Evolutionary conservation across 2,329 filamentous ascomycete species (phyloP).

Genomic region (Fusarium subtropicale): DNA sequence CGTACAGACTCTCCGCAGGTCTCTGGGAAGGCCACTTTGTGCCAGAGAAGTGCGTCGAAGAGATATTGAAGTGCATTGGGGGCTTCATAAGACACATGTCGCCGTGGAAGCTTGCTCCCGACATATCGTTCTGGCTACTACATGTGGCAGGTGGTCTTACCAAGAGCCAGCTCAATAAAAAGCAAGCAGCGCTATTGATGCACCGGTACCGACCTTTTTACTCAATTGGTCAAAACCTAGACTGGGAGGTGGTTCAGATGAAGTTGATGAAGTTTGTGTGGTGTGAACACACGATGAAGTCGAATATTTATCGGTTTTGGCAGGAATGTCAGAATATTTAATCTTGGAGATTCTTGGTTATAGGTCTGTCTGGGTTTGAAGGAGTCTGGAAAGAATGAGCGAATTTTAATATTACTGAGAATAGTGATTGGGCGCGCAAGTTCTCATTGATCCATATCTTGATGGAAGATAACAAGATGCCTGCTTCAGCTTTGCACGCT

Average conservation of each 20-base stretch:
- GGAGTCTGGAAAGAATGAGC: rapidly evolving
- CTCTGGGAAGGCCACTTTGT: conserved; percentile 3
- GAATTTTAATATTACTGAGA: neutral
- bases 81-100: neutral
- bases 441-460: neutral
- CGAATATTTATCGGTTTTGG: neutral
- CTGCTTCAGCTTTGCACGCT: neutral
- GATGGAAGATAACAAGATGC: neutral
- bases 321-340: neutral
- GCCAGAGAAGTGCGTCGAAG: neutral
- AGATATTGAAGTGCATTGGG: neutral
- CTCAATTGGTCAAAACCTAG: neutral
- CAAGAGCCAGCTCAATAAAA: neutral
- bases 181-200: rapidly evolving
- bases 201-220: conserved; percentile 8
- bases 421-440: neutral
- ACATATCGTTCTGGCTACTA: neutral
- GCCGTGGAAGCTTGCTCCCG: neutral
- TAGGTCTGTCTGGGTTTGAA: too few relatives aligned
- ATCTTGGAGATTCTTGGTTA: neutral
- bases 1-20: conserved; percentile 12
- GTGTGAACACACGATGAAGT: neutral
- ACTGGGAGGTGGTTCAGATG: conserved; percentile 1
- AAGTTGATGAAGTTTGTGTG: neutral
- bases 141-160: conserved; percentile 2